Base-by-base conservation (phyloP, 169 alveolate species). In the Toxoplasma gondii region DNA sequence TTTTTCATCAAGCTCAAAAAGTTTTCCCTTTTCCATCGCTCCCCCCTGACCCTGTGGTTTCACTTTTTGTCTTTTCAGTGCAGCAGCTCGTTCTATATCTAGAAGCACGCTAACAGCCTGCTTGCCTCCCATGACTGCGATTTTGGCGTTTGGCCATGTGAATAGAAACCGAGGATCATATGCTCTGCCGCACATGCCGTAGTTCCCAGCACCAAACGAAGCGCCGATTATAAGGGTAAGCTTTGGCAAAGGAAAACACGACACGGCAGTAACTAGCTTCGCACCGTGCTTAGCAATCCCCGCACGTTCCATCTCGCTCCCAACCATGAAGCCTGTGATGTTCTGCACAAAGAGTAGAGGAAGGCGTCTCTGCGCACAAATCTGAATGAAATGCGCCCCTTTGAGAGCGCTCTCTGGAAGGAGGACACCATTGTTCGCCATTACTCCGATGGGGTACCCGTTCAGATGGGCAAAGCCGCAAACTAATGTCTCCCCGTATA, bases 171-270 rank as follows among this genome's bases (percentile, higher is more conserved):
- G 95, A 27, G 99, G 98, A 53, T 96, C 96, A 91, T 95, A 98
- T 64, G 98, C 99, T 74, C 99, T 96, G 29, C 99, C 99, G 86
- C 98, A 97, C 99, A 98, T 98, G 58, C 98, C 99, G 88, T 97
- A 98, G 93, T 98, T 98, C 0, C 98, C 98, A 0, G 98, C 98
- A 36, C 98, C 98, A 69, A 92, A 96, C 22, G 96, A 86, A 53
- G 97, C 97, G 83, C 98, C 98, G 1, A 97, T 39, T n/a, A 97
- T 43, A 22, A 97, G 94, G 34, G 98, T 97, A 34, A 97, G 92
- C 93, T 98, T 98, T 10, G 99, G 99, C 31, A 97, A 98, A 38
- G 96, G 96, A 24, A 97, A 96, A 74, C 97, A 96, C 34, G 98
- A 93, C 27, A 95, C 96, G 39, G 96, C 96, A 16, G 96, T 96